A percentile compares a stretch with the other conserved stretches of the same genome.
phyloP scores from a whole-genome alignment of 208 protist species.

The Leishmania braziliensis region DNA sequence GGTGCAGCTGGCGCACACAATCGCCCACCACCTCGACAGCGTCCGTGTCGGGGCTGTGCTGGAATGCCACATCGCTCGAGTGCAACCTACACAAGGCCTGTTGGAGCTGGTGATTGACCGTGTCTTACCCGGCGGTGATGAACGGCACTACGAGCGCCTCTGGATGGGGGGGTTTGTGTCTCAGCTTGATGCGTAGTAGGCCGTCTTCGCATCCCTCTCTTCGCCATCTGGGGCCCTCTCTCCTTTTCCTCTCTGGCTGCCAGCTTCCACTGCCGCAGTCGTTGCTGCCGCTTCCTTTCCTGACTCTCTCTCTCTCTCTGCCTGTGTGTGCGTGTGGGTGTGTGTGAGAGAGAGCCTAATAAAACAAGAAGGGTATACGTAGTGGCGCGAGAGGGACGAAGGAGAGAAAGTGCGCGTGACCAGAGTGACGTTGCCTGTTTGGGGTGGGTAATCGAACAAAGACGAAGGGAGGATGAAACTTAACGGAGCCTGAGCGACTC shows the following conservation, averaged over 20 bases:
- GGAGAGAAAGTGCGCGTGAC: not conserved
- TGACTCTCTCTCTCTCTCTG: not conserved
- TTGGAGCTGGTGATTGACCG: conserved; percentile 58
- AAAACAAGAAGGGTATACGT: not conserved
- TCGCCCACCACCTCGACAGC: conserved; percentile 60
- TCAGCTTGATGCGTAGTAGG: conserved; percentile 56
- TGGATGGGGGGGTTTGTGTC: conserved; percentile 67
- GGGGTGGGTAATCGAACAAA: not conserved
- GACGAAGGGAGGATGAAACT: not conserved
- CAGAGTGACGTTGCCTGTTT: not conserved
- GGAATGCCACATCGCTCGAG: conserved; percentile 60
- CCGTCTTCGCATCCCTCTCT: not conserved
- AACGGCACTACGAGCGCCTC: conserved; percentile 60
- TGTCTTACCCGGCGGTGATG: conserved; percentile 60
- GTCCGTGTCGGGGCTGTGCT: conserved; percentile 75
- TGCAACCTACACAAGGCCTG: conserved; percentile 72
- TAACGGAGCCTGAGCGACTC: not conserved
- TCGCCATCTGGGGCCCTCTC: not conserved
- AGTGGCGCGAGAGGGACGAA: not conserved
- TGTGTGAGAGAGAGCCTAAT: not conserved
- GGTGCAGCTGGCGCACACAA: conserved; percentile 75
- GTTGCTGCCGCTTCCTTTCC: not conserved
- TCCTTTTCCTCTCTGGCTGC: not conserved
- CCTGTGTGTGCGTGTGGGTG: not conserved
- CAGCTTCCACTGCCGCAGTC: not conserved